Conservation (phyloP, 2,329 filamentous ascomycete genomes). For the Colletotrichum orbiculare region DNA sequence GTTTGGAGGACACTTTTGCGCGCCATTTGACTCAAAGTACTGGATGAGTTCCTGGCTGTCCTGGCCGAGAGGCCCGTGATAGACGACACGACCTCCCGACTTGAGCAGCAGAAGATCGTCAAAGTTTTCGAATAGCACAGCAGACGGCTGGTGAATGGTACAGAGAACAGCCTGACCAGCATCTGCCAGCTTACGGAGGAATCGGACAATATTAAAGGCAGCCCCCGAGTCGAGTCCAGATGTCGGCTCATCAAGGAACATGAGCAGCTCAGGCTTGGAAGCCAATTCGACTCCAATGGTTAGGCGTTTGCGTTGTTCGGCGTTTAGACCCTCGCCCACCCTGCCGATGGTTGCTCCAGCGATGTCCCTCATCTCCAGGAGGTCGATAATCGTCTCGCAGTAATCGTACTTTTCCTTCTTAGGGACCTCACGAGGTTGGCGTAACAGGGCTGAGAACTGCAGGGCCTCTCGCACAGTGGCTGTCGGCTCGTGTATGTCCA, state of each 20-base stretch:
- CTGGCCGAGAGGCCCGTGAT: conserved; percentile 64
- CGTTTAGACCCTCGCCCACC: conserved; percentile 68
- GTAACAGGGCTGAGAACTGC: conserved; percentile 72
- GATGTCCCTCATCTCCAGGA: conserved; percentile 75
- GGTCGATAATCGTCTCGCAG: conserved; percentile 74
- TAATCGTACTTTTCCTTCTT: conserved; percentile 74
- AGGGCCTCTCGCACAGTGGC: conserved; percentile 75
- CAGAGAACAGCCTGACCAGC: conserved; percentile 69
- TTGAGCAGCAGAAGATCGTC: conserved; percentile 66
- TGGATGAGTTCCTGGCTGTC: conserved; percentile 59
- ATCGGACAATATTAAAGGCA: conserved; percentile 71
- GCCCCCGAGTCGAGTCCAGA: conserved; percentile 69
- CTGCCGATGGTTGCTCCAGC: conserved; percentile 73
- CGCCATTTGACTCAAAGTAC: conserved; percentile 65
- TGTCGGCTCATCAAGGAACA: conserved; percentile 73
- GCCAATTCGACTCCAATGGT: conserved; percentile 69
- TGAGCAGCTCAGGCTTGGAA: conserved; percentile 67
- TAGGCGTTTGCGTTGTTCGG: conserved; percentile 67
- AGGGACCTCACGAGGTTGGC: conserved; percentile 68
- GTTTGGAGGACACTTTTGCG: conserved; percentile 56
- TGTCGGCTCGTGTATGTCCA: conserved; percentile 74
- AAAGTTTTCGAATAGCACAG: conserved; percentile 66
- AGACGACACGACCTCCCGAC: conserved; percentile 63
- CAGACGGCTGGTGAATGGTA: conserved; percentile 70
- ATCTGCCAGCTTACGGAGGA: conserved; percentile 70